Conservation (phyloP, 768 basidiomycete genomes). For the Hypsizygus marmoreus region DNA sequence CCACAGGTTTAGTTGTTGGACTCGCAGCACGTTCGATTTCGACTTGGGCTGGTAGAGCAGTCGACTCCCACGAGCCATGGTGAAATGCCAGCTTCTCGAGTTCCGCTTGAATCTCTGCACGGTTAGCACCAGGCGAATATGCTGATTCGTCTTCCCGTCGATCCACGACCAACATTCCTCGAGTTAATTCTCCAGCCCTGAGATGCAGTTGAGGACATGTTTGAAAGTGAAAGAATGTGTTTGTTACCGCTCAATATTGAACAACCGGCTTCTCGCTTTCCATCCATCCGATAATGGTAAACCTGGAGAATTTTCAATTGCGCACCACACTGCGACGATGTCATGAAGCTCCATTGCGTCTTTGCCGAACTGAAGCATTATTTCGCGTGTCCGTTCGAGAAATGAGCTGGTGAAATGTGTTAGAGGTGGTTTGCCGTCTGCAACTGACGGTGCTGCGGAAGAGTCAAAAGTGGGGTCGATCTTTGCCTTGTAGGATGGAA, state of each 20-base stretch:
- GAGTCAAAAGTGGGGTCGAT: slow-evolving; percentile 67
- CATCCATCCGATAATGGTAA: slow-evolving; percentile 51
- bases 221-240: background rate
- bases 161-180: slow-evolving; percentile 89
- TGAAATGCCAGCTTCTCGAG: slow-evolving; percentile 38
- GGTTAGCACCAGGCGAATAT: slow-evolving; percentile 66
- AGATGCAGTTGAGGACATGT: background rate
- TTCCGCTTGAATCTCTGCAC: slow-evolving; percentile 60
- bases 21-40: slow-evolving; percentile 46
- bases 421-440: slow-evolving; percentile 55
- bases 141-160: slow-evolving; percentile 65
- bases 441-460: slow-evolving; percentile 47
- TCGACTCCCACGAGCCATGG: slow-evolving; percentile 47
- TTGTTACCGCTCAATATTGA: slow-evolving; percentile 69
- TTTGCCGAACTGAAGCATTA: slow-evolving; percentile 80
- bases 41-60: slow-evolving; percentile 55
- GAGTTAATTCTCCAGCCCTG: slow-evolving; percentile 72
- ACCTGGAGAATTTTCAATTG: slow-evolving; percentile 66
- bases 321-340: slow-evolving; percentile 87
- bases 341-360: slow-evolving; percentile 93
- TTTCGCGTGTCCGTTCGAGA: slow-evolving; percentile 68
- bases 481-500: slow-evolving; percentile 54
- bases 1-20: slow-evolving; percentile 12
- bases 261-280: slow-evolving; percentile 50
- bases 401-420: slow-evolving; percentile 81